Evolutionary conservation across 225 moss, liverwort and hornwort genomes (phyloP).

Genomic region (Physcomitrellopsis africana): DNA sequence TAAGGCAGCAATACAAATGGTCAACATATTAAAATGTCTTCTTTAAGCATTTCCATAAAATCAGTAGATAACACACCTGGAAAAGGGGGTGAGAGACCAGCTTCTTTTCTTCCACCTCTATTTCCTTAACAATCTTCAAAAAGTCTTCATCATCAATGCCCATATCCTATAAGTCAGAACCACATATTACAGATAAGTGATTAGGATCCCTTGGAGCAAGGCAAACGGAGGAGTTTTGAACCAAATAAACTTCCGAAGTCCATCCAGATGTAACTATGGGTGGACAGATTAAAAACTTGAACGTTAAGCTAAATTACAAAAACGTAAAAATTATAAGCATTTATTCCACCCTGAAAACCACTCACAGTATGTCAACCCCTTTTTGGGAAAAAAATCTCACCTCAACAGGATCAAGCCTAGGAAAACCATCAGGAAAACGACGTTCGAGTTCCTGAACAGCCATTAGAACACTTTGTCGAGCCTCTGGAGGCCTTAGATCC

Average conservation of each 20-base stretch:
- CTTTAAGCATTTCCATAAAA: slow-evolving; percentile 13
- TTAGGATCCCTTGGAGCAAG: background rate
- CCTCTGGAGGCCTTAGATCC: slow-evolving; percentile 81
- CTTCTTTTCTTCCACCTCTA: slow-evolving; percentile 80
- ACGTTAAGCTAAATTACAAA: background rate
- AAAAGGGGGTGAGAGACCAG: slow-evolving; percentile 84
- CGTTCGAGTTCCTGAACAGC: slow-evolving; percentile 93
- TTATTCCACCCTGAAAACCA: slow-evolving; percentile 19
- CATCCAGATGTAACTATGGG: background rate
- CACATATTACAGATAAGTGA: slow-evolving; percentile 20
- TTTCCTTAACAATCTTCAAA: slow-evolving; percentile 70
- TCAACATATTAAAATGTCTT: background rate
- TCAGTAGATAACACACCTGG: slow-evolving; percentile 51
- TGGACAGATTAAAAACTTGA: background rate
- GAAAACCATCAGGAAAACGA: slow-evolving; percentile 86
- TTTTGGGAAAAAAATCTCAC: slow-evolving; percentile 40
- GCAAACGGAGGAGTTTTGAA: background rate
- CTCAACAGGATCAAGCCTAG: slow-evolving; percentile 92
- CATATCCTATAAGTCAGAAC: slow-evolving; percentile 75
- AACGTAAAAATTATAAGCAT: background rate
- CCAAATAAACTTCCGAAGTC: background rate
- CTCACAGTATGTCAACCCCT: slow-evolving; percentile 12
- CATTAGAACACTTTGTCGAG: slow-evolving; percentile 87
- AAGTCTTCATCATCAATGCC: slow-evolving; percentile 85
- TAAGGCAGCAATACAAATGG: slow-evolving; percentile 1